Evolutionary conservation across 2,329 filamentous ascomycete genomes (phyloP), one percentile per base, ranked within the genome.

Genomic region (Cryoendolithus antarcticus): DNA sequence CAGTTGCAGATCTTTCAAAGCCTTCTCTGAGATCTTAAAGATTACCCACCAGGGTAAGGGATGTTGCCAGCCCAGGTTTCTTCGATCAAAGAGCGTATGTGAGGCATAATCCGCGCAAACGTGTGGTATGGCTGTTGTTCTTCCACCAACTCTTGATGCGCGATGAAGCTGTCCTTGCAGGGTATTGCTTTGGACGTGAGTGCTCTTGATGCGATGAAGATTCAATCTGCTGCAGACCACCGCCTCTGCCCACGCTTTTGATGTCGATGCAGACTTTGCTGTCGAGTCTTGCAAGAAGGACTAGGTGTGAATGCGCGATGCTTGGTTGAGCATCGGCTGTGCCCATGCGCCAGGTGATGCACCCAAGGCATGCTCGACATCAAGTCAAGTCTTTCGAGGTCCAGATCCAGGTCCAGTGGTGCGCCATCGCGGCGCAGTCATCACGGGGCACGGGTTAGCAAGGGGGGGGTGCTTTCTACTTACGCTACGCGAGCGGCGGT

Each of bases 401-500:
- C 4, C 29, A 32, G 33, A 21, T n/a, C 15, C 13, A 24, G 27
- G 34, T 36, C 34, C 33, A 37, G 29, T 13, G 39, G 37, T 29
- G 34, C 34, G 39, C 34, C 28, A 30, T 29, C 10, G 15, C 29
- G n/a, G 30, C 30, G 9, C 24, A 15, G 15, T 29, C 31, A 27
- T 40, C 33, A 40, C 33, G 12, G 29, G 11, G 30, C 37, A 38
- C 37, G 28, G 15, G 32, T 29, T 30, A 35, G 28, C 12, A 15
- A 34, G 24, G 21, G 30, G 27, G 21, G 27, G 38, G 13, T 6
- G 9, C 9, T 29, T 28, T 37, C 11, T 4, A 41, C 39, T 12
- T 41, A 41, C 39, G 39, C 39, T 41, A 12, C 39, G 39, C 27
- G 39, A 41, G 12, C 39, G 35, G 35, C 39, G 39, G 30, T 41